Base-by-base conservation (phyloP, 2,329 filamentous ascomycete genomes). In the Talaromyces sp. region DNA sequence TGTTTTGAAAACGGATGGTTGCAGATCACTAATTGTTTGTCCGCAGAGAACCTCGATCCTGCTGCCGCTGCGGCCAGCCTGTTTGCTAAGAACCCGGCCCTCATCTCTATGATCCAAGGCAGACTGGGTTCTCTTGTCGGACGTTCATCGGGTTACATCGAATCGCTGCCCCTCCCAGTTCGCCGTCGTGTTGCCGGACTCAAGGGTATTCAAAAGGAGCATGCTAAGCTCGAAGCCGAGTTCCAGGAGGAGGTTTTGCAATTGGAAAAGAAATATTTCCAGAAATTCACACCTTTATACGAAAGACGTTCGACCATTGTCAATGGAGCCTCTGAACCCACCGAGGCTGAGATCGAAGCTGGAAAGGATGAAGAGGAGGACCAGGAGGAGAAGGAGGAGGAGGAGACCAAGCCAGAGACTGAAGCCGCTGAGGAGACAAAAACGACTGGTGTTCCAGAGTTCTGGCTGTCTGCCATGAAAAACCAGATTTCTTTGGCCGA, bases 401-500 rank as follows among this genome's bases (percentile, higher is more conserved):
- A 87, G 65, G 79, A 82, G 23, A 23, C 23, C 58, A 83, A 85
- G 68, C 74, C 82, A 56, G 63, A 67, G 53, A 77, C 80, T 61
- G 80, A 84, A 36, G 76, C 79, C 63, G 73, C 72, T 33, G 75
- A 79, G 60, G 81, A 76, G 56, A 67, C 78, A 42, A 76, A 75
- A 57, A 79, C 89, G 67, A 83, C 87, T 72, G 95, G 95, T 78
- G 97, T 99, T 66, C 95, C 95, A 66, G 95, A 99, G 81, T 99
- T 99, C 85, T 99, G 95, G 95, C 85, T 99, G 57, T 97, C 94
- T 65, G 94, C 96, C 70, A 98, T 99, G 94, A 99, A 99, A 86
- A 99, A 99, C 84, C 94, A 97, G 78, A 87, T 95, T 72, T 96
- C 93, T 33, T 88, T 99, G 61, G 92, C 94, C 61, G 96, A 99